Evolutionary conservation across 768 basidiomycete species (phyloP).

Genomic region (Dioszegia aurantiaca): DNA sequence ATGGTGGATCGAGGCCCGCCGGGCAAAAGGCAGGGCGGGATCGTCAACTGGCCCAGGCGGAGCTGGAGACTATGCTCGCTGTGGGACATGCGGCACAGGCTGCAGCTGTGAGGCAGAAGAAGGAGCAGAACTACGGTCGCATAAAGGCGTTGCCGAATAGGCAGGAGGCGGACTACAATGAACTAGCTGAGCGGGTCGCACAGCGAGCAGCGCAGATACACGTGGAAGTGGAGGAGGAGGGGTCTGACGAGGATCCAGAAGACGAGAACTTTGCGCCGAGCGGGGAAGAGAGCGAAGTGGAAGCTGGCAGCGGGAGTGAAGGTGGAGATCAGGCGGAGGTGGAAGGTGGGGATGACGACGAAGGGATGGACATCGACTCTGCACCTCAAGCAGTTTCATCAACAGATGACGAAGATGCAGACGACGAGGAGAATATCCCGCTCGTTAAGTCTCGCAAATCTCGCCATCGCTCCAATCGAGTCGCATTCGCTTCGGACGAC

Average conservation of each 20-base stretch:
- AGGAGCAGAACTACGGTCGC: conserved; percentile 36
- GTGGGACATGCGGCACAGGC: conserved; percentile 22
- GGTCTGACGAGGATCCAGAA: conserved; percentile 29
- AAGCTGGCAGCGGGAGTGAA: conserved; percentile 7
- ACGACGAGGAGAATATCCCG: conserved; percentile 9
- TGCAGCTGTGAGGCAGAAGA: conserved; percentile 14
- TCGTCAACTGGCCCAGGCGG: conserved; percentile 6
- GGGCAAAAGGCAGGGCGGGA: conserved; percentile 34
- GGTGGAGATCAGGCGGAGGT: neutral
- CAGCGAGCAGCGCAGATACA: neutral
- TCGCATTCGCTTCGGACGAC: conserved; percentile 29
- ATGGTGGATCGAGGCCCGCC: conserved; percentile 31
- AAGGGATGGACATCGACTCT: neutral
- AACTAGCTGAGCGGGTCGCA: conserved; percentile 15
- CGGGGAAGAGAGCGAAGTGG: conserved; percentile 17
- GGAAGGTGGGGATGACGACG: conserved; percentile 1
- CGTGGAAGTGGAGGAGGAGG: conserved; percentile 15
- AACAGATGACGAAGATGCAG: conserved; percentile 1
- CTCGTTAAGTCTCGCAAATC: conserved; percentile 6
- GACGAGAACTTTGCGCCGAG: conserved; percentile 18
- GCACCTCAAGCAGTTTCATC: neutral
- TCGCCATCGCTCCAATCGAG: neutral
- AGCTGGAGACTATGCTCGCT: conserved; percentile 15
- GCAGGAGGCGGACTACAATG: conserved; percentile 22
- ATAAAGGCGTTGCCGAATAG: conserved; percentile 24